phyloP scores from a whole-genome alignment of 768 basidiomycete genomes.

The Tulasnella sp. region DNA sequence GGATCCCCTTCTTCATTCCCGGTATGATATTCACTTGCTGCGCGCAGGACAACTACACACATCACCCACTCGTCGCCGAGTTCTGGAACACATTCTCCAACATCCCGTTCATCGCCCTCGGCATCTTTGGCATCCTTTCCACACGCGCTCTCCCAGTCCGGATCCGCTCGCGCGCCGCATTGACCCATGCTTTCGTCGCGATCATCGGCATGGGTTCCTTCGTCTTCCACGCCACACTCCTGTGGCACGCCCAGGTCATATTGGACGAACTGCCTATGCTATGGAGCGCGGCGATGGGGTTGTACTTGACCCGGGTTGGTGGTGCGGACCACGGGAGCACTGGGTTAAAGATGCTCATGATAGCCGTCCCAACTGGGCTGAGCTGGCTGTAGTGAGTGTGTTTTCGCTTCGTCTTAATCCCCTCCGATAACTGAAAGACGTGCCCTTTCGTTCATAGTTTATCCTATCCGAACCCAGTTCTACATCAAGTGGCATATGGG shows the following conservation, averaged over 20 bases:
- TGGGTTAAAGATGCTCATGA: slow-evolving; percentile 21
- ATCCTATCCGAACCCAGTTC: slow-evolving; percentile 28
- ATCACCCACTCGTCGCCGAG: slow-evolving; percentile 29
- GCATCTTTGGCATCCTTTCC: slow-evolving; percentile 24
- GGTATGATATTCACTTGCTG: too few relatives aligned
- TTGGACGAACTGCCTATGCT: slow-evolving; percentile 34
- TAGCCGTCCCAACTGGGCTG: slow-evolving; percentile 25
- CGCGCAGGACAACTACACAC: slow-evolving; percentile 26
- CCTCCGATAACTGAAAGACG: too few relatives aligned
- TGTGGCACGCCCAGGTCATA: slow-evolving; percentile 28
- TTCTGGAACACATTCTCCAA: slow-evolving; percentile 31
- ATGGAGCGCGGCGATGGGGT: slow-evolving; percentile 26
- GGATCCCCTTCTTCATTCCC: too few relatives aligned
- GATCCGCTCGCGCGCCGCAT: slow-evolving; percentile 20
- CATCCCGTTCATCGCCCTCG: slow-evolving; percentile 27
- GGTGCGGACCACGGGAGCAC: not conserved
- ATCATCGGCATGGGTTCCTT: slow-evolving; percentile 28
- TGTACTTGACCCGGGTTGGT: slow-evolving; percentile 22
- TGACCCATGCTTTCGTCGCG: slow-evolving; percentile 11
- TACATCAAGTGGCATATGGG: slow-evolving; percentile 30
- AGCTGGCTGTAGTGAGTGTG: slow-evolving; percentile 29
- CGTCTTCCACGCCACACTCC: slow-evolving; percentile 29
- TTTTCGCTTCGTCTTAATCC: too few relatives aligned
- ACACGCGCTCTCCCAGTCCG: slow-evolving; percentile 15
- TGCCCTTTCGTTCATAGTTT: slow-evolving; percentile 20